Evolutionary conservation across 1,139 yeast genomes (phyloP), one percentile per base, ranked within the genome.

Genomic region (Blastobotrys aristatus): DNA sequence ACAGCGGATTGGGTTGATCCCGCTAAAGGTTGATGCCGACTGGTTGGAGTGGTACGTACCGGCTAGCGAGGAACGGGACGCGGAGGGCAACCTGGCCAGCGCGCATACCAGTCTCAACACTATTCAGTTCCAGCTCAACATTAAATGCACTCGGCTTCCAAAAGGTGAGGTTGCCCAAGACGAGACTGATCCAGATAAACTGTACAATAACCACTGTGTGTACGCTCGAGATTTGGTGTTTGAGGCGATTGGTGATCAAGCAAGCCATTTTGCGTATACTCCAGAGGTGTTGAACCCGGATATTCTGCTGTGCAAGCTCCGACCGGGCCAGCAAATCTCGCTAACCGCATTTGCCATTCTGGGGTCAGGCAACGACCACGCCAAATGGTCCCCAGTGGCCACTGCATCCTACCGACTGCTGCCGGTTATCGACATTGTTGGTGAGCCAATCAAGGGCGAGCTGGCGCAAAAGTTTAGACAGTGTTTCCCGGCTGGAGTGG

Each of bases 281-380:
- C 61, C 58, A 2, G 39, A 48, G 4, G 58, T 60, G 5, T 53
- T 62, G 40, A 57, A 86, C 55, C 96, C 97, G 37, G 84, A 92
- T 65, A 85, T 92, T 57, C 71, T 94, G 55, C 70, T 92, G 51
- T 96, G 96, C 49, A 94, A 92, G 68, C 73, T 92, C 62, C 80
- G 98, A 63, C 98, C 98, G 2, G 96, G 97, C 47, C 98, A 92
- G 71, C 97, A 92, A 67, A 90, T 92, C 55, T 80, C 92, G 24
- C 74, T 92, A 56, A 77, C 89, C 63, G 95, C 88, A 49, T 96
- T 89, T 69, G 94, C 97, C 65, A 74, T 90, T 35, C 75, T 92
- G 55, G 98, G 98, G 48, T 72, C 87, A 54, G 98, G 98, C 46
- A 72, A 88, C 30, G 98, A 92, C 65, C 98, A 92, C 67, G 97